Percentiles rank a stretch among this genome's conserved stretches.
Evolutionary conservation across 352 stramenopile genomes (phyloP).

Genomic region (Discostella stelligera): DNA sequence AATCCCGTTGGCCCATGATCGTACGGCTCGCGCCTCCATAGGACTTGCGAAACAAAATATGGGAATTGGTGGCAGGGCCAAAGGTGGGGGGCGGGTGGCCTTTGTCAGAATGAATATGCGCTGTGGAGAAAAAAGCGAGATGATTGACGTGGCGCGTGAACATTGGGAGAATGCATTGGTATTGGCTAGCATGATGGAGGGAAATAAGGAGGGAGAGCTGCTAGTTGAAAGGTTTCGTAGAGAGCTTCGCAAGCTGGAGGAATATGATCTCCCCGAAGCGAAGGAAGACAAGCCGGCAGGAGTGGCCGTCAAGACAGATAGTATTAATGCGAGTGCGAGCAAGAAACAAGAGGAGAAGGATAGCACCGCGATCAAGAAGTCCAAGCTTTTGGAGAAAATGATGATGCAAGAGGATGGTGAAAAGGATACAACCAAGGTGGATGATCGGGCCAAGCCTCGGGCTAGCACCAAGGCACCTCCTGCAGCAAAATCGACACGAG

Average conservation of each 20-base stretch:
- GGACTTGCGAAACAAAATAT: constrained; percentile 27
- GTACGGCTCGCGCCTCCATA: constrained; percentile 51
- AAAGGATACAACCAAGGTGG: constrained; percentile 23
- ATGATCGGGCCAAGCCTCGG: neutral
- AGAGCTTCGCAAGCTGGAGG: constrained; percentile 2
- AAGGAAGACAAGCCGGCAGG: neutral
- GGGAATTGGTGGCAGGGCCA: constrained; percentile 15
- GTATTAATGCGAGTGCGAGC: neutral
- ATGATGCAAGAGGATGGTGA: neutral
- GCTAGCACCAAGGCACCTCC: neutral
- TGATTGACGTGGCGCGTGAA: constrained; percentile 3
- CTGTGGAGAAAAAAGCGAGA: constrained; percentile 6
- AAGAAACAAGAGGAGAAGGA: neutral
- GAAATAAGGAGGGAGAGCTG: neutral
- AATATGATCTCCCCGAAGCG: neutral
- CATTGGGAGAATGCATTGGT: constrained; percentile 12
- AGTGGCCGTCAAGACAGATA: neutral
- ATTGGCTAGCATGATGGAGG: neutral
- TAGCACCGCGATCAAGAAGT: neutral
- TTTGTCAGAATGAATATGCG: constrained; percentile 5
- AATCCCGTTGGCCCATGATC: constrained; percentile 53
- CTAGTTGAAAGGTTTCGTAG: constrained; percentile 12
- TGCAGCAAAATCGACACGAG: neutral
- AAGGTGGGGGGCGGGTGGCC: neutral
- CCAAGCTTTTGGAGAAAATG: neutral